Conservation (phyloP, 2,329 filamentous ascomycete genomes). For the Trichoderma oligosporum region DNA sequence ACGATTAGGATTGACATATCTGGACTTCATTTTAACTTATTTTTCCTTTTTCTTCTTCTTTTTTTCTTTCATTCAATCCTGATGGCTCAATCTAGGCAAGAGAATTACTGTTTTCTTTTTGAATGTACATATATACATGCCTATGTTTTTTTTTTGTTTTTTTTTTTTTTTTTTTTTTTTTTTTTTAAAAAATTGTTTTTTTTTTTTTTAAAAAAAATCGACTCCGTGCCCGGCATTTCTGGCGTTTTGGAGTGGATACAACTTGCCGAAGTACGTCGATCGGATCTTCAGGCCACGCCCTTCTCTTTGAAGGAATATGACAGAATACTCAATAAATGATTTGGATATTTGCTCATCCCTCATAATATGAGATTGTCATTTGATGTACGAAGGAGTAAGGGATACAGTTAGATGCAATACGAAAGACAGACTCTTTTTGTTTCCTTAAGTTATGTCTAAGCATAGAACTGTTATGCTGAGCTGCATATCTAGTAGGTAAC, state of each 20-base stretch:
- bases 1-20: constrained; percentile 52
- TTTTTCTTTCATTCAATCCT: not conserved
- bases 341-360: not conserved
- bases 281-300: not conserved
- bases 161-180: not conserved
- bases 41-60: constrained; percentile 7
- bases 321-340: not conserved
- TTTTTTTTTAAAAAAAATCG: not conserved
- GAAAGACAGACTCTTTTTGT: not conserved
- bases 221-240: constrained; percentile 23
- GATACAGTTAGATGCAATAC: not conserved
- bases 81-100: not conserved
- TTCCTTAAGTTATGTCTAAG: not conserved
- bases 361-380: not conserved
- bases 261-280: not conserved
- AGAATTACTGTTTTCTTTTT: constrained; percentile 8
- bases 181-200: not conserved
- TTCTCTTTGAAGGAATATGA: not conserved
- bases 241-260: constrained; percentile 14
- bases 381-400: not conserved
- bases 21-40: constrained; percentile 12
- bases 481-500: no score
- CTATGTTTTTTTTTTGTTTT: not conserved
- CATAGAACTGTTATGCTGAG: not conserved
- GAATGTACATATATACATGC: constrained; percentile 13